Base-by-base conservation (phyloP, 2,329 filamentous ascomycete genomes). In the Paecilomyces niveus region DNA sequence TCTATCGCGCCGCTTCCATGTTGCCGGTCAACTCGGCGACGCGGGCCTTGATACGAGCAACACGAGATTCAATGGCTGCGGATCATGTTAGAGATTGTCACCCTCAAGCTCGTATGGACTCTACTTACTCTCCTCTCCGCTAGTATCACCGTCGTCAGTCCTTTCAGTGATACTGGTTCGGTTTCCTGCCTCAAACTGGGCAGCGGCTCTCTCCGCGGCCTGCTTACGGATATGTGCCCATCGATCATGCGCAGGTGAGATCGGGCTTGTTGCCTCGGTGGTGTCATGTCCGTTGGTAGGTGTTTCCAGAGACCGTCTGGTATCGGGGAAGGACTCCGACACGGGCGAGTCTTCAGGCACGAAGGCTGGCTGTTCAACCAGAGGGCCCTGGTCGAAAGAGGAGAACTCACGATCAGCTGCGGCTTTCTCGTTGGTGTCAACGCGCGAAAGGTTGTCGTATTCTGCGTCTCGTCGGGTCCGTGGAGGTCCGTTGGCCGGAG, bases 201-300 rank as follows among this genome's bases (percentile, higher is more conserved):
- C 82, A 57, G 81, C 82, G 35, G 89, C 89, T 60, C 92, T 84
- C 61, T 94, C 89, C 3, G 92, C 92, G 10, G 94, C 94, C 68
- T 97, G 97, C 81, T 92, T 93, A 64, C 92, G 86, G 65, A 97
- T 97, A 74, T 96, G 91, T 0, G 93, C 93, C 94, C 94, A 99
- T 57, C 93, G 87, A 70, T 97, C 92, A 63, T 89, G 81, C n/a
- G 68, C 65, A 9, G 58, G 52, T 35, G 54, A 26, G 8, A 59
- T 21, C 49, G 56, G 45, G 35, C 29, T 58, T n/a, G 57, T 50
- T 32, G 58, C 55, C 15, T 53, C 35, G n/a, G 56, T 32, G 1
- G 45, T 53, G 15, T 66, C 61, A 22, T 63, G 57, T 26, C 62
- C 61, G 58, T 64, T 65, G 7, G 62, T 60, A 2, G 67, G 61